Base-by-base conservation (phyloP, 2,329 filamentous ascomycete species). In the Nothopassalora personata region DNA sequence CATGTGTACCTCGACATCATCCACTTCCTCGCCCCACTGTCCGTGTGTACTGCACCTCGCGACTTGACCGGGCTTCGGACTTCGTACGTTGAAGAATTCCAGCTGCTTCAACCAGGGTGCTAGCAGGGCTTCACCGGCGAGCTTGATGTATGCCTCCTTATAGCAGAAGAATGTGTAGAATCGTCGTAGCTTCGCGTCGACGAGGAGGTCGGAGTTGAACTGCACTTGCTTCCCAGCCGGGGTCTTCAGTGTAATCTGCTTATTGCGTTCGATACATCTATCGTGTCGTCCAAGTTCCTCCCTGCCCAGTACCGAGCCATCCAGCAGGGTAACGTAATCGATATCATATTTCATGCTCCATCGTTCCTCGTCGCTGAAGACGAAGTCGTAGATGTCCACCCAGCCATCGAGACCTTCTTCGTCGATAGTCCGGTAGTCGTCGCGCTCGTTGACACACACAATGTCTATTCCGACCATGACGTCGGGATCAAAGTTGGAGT, bases 91-190 rank as follows among this genome's bases (percentile, higher is more conserved):
- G 59, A 79, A 77, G 69, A 93, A 90, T 67, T 91, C 86, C 8
- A 92, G 76, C 53, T 88, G 82, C 53, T 77, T 77, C 52, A 93
- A 78, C 89, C 89, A 93, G 4, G 79, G 78, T 0, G 89, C 89
- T 8, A 91, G 77, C 59, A 93, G 78, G 0, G 88, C 89, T 67
- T 92, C 88, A 28, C 89, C 89, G 31, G 88, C 89, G 76, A 93
- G 85, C 81, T 92, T 93, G 73, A 92, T 86, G 71, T 90, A 92
- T 0, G 88, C 86, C 75, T 93, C 89, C 66, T 90, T 86, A 72
- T 90, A 81, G 71, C 87, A 90, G 86, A 89, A 93, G 60, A 88
- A 83, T 0, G 87, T 82, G 71, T 91, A 93, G 70, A 93, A 93
- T 55, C 82, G 80, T 5, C 87, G 80, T 30, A 92, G 76, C 69